phyloP scores from a whole-genome alignment of 2,329 filamentous ascomycete species.

The Tympanopsis confertula region DNA sequence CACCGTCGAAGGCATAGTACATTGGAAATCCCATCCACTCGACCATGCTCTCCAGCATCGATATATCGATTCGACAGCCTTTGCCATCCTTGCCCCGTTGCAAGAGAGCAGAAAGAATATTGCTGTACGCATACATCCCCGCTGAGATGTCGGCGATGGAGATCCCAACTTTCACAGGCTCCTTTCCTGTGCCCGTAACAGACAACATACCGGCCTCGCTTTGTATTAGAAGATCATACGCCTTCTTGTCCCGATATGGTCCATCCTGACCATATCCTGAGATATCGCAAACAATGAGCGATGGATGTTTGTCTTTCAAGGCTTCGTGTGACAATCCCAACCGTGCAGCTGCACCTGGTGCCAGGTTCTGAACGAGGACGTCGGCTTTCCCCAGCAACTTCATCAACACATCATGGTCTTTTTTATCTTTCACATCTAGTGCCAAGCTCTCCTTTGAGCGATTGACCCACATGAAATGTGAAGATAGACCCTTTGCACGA shows the following conservation, averaged over 20 bases:
- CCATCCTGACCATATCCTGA: slow-evolving; percentile 38
- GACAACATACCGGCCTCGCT: slow-evolving; percentile 39
- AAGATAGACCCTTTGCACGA: slow-evolving; percentile 33
- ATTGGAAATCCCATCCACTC: slow-evolving; percentile 48
- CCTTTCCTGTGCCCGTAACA: slow-evolving; percentile 29
- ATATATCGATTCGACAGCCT: slow-evolving; percentile 38
- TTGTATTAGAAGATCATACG: slow-evolving; percentile 41
- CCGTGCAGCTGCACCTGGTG: slow-evolving; percentile 32
- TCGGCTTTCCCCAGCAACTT: slow-evolving; percentile 30
- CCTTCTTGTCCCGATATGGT: slow-evolving; percentile 40
- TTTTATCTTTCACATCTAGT: slow-evolving; percentile 31
- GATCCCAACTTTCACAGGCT: slow-evolving; percentile 36
- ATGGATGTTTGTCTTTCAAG: slow-evolving; percentile 25
- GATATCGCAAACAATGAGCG: slow-evolving; percentile 40
- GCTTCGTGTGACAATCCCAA: slow-evolving; percentile 33
- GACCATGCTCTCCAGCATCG: slow-evolving; percentile 44
- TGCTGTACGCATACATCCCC: slow-evolving; percentile 37
- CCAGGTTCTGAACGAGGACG: slow-evolving; percentile 40
- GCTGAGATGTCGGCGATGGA: slow-evolving; percentile 42
- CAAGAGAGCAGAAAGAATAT: slow-evolving; percentile 35
- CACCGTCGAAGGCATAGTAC: slow-evolving; percentile 37
- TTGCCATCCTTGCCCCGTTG: slow-evolving; percentile 25
- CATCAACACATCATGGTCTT: slow-evolving; percentile 28
- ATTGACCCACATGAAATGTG: slow-evolving; percentile 44
- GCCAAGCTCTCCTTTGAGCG: slow-evolving; percentile 40